phyloP scores from a whole-genome alignment of 345 rosid species.

The Euphorbia pulcherrima region DNA sequence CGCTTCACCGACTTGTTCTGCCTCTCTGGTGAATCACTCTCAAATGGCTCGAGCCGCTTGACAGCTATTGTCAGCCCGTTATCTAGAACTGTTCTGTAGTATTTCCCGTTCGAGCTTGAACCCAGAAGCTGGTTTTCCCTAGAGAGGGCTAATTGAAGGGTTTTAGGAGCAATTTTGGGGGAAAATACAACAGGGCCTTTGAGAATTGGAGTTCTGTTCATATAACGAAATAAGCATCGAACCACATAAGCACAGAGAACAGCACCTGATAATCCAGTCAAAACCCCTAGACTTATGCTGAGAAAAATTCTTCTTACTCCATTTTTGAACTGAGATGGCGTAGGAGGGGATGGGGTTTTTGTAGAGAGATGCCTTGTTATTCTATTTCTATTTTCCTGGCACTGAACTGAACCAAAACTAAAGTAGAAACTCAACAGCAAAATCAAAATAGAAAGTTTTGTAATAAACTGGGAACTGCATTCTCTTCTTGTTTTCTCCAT shows the following conservation, averaged over 20 bases:
- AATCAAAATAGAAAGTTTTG: constrained; percentile 20
- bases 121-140: constrained; percentile 66
- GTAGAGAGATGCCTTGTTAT: constrained; percentile 38
- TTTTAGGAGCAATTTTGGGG: constrained; percentile 62
- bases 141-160: constrained; percentile 66
- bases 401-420: constrained; percentile 29
- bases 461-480: constrained; percentile 21
- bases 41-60: constrained; percentile 64
- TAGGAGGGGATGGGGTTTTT: constrained; percentile 34
- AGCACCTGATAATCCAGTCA: constrained; percentile 59
- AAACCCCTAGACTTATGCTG: constrained; percentile 51
- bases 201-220: constrained; percentile 75
- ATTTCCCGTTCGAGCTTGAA: constrained; percentile 68
- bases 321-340: constrained; percentile 37
- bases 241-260: constrained; percentile 51
- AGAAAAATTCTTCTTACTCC: constrained; percentile 50
- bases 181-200: constrained; percentile 91
- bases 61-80: constrained; percentile 70
- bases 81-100: constrained; percentile 70
- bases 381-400: constrained; percentile 45
- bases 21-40: constrained; percentile 43
- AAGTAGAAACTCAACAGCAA: constrained; percentile 39
- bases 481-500: constrained; percentile 42
- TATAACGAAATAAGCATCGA: constrained; percentile 49
- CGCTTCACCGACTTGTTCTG: constrained; percentile 64